A percentile compares a stretch with the other conserved stretches of the same genome.
phyloP scores from a whole-genome alignment of 768 basidiomycete species.

The Tricholoma furcatifolium region DNA sequence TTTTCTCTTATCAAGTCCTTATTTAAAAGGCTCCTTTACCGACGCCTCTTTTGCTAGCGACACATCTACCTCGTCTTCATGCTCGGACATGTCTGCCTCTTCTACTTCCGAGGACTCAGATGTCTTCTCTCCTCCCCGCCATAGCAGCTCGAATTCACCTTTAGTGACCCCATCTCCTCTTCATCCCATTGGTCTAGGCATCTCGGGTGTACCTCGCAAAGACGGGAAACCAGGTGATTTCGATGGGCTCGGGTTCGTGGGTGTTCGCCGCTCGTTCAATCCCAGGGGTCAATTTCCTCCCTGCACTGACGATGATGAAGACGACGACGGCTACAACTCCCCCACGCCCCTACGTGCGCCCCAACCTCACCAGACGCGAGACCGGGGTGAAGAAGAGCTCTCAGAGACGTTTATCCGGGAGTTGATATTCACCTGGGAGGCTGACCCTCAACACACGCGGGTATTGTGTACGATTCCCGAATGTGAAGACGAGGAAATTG shows the following conservation, averaged over 20 bases:
- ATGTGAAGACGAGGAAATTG: conserved; percentile 11
- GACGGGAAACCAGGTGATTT: conserved; percentile 9
- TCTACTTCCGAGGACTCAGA: not conserved
- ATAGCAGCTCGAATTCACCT: not conserved
- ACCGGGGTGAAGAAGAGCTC: not conserved
- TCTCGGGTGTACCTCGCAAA: conserved; percentile 14
- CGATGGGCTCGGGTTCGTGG: conserved; percentile 15
- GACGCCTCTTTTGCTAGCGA: conserved; percentile 13
- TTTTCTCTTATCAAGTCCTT: conserved; percentile 6
- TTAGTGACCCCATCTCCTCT: not conserved
- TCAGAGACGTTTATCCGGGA: conserved; percentile 14
- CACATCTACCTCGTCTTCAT: conserved; percentile 12
- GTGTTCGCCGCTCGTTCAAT: conserved; percentile 11
- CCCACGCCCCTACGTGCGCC: conserved; percentile 7
- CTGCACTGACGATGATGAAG: not conserved
- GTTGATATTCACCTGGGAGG: conserved; percentile 13
- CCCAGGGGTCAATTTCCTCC: not conserved
- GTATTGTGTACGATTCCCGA: conserved; percentile 11
- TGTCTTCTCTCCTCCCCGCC: conserved; percentile 11
- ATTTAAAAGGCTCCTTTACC: conserved; percentile 8
- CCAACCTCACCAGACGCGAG: not conserved
- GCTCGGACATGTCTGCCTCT: conserved; percentile 5
- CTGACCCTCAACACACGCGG: conserved; percentile 9
- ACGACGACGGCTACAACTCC: conserved; percentile 9
- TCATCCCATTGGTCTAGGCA: conserved; percentile 12